Base-by-base conservation (phyloP, 23 red algal species). In the Gracilaria gracilis region DNA sequence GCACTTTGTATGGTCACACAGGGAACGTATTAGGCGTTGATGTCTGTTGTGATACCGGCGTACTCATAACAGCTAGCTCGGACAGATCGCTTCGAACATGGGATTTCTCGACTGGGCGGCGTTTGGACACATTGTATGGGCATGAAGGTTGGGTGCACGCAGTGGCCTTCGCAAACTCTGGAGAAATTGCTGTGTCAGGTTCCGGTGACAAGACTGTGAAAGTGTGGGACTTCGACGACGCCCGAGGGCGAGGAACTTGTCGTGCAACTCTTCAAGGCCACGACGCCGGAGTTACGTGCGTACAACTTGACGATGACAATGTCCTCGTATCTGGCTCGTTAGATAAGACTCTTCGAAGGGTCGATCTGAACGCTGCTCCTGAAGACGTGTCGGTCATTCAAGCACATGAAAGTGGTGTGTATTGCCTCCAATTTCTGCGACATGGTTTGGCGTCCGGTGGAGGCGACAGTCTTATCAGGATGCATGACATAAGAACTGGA, bases 131-230 rank as follows among this genome's bases (percentile, higher is more conserved):
- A 27, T 81, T 96, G 38, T 91, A 96, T 42, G 95, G 88, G 42
- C 95, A 96, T 62, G 95, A 96, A 50, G 95, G 95, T 4, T 96
- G 95, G 95, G 95, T 96, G 44, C 95, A 96, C 44, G 88, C 88
- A 39, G 88, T 96, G 40, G 83, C 88, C 13, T 87, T 96, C 59
- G 70, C 80, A 27, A 32, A 59, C 16, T 57, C 82, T 15, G 95
- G 95, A 21, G 59, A 81, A 71, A 73, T 80, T 46, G 75, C 84
- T 36, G 95, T 92, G 42, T 93, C 95, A 17, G 95, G 95, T 12
- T 96, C 95, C 38, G 87, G 88, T 37, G 95, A 96, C 62, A 91
- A 91, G 27, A 92, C 88, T 34, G 95, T 91, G 15, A 85, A 86
- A 44, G 75, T 96, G 34, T 96, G 95, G 95, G 70, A 89, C n/a